phyloP scores from a whole-genome alignment of 1,139 yeast genomes.

The Yamadazyma dendronema region DNA sequence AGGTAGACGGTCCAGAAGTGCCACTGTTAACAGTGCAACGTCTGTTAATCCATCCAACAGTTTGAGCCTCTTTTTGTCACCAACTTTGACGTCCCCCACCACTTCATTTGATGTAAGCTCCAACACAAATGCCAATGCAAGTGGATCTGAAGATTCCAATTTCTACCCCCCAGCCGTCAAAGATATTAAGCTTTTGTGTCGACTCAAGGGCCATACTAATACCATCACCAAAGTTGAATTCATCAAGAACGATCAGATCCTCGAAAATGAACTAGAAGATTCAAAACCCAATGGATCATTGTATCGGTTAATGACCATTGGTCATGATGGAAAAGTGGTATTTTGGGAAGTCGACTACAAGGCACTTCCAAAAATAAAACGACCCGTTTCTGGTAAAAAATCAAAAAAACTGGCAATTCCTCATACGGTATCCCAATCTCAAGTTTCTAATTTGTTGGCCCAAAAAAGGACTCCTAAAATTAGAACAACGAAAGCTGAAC shows the following conservation, averaged over 20 bases:
- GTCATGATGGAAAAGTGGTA: constrained; percentile 66
- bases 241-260: constrained; percentile 18
- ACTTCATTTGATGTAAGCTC: constrained; percentile 20
- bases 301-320: constrained; percentile 65
- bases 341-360: constrained; percentile 75
- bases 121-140: constrained; percentile 4
- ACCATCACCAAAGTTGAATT: constrained; percentile 53
- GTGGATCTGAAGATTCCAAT: constrained; percentile 10
- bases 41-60: constrained; percentile 20
- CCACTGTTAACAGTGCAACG: constrained; percentile 32
- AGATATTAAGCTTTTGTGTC: constrained; percentile 42
- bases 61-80: constrained; percentile 19
- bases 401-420: constrained; percentile 1
- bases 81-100: constrained; percentile 22
- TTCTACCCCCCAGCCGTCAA: constrained; percentile 38
- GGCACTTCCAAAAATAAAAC: constrained; percentile 51
- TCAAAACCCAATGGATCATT: constrained; percentile 22
- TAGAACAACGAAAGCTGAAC: constrained; percentile 1
- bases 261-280: constrained; percentile 13
- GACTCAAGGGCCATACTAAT: constrained; percentile 67
- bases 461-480: constrained; percentile 4
- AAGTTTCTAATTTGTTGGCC: neutral
- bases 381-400: constrained; percentile 3
- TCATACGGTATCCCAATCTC: constrained; percentile 1
- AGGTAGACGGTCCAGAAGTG: constrained; percentile 37